Base-by-base conservation (phyloP, 495 filamentous ascomycete species). In the Cetradonia linearis region DNA sequence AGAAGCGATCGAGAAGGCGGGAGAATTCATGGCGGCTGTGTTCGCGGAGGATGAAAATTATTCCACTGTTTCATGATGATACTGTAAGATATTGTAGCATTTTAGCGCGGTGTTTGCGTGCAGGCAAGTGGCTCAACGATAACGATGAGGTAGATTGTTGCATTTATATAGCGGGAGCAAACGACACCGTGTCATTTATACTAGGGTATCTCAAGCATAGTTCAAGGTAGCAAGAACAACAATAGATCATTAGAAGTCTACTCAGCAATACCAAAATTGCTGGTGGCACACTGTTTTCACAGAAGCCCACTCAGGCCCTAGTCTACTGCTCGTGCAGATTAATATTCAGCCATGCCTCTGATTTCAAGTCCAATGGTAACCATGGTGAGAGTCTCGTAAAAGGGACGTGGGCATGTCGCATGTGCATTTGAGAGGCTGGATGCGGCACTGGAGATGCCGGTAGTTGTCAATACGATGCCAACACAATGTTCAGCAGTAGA, bases 1-100 rank as follows among this genome's bases (percentile, higher is more conserved):
- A 18, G 50, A 54, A 36, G 50, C 50, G 11, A 54, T 54, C 34
- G 50, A 54, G 34, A 31, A 65, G 63, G 75, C 72, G 1, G 73
- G 75, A 14, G 70, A 77, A 50, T 78, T 78, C 65, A 72, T 78
- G 48, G 69, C 52, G 14, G 34, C 14, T 37, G 38, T 59, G 28
- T 57, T 57, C 23, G 40, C 20, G 20, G 34, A 46, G 30, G 33
- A 54, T 13, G 30, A 36, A 13, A 34, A 30, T 34, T 31, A 54
- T 31, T 13, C 5, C 20, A 34, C 5, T 33, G 30, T 54, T 20
- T 31, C 50, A 36, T 54, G 50, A 54, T 20, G 1, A 16, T 31
- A 18, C 14, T 54, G 50, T 54, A 54, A 31, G 11, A 20, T 54
- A 54, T 36, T 5, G 9, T 31, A 33, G 50, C 50, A 50, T 30